Evolutionary conservation across 2,329 filamentous ascomycete genomes (phyloP).

Genomic region (Fulvia fulva): DNA sequence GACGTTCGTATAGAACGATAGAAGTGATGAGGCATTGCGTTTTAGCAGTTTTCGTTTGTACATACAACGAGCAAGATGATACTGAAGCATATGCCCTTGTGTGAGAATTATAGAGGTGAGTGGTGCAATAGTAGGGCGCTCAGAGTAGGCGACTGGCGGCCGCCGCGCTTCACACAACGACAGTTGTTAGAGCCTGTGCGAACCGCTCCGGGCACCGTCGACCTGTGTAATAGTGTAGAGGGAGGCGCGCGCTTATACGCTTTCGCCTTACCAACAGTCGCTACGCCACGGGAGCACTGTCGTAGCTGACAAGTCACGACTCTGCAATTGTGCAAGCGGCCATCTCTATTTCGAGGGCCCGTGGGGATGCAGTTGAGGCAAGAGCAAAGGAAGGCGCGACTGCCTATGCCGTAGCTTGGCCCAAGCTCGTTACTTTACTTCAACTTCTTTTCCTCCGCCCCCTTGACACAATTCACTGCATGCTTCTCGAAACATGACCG

Average conservation of each 20-base stretch:
- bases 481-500: not conserved
- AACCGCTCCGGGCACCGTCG: too few species aligned
- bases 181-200: too few species aligned
- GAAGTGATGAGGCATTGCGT: not conserved
- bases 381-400: constrained; percentile 4
- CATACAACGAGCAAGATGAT: constrained; percentile 2
- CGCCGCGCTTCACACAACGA: too few species aligned
- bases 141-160: too few species aligned
- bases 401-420: not conserved
- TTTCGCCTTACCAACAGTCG: too few species aligned
- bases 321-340: too few species aligned
- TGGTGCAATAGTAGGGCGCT: too few species aligned
- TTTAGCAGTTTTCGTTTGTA: constrained; percentile 11
- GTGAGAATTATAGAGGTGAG: not conserved
- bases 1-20: constrained; percentile 34
- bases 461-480: not conserved
- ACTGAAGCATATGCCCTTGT: not conserved
- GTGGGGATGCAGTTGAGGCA: not conserved
- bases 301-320: too few species aligned
- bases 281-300: too few species aligned
- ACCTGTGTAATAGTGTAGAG: too few species aligned
- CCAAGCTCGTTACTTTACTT: not conserved
- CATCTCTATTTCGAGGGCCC: too few species aligned
- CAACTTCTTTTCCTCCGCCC: not conserved
- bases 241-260: too few species aligned